phyloP scores from a whole-genome alignment of 2,329 filamentous ascomycete genomes.

The Aspergillus oerlinghausenensis region DNA sequence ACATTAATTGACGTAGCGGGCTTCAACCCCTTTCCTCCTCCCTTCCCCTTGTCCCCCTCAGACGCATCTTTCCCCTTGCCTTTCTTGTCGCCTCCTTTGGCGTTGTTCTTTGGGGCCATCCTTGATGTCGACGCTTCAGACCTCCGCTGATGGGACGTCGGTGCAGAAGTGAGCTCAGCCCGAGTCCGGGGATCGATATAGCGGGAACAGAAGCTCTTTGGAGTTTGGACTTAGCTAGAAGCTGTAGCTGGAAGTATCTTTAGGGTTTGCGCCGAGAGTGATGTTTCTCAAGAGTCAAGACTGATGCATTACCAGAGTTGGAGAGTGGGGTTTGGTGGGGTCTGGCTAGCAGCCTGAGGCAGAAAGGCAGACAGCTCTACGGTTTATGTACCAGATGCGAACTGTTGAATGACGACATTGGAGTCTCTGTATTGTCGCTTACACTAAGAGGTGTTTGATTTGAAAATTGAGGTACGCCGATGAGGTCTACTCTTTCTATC shows the following conservation, averaged over 20 bases:
- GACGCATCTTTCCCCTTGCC: conserved; percentile 38
- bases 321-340: conserved; percentile 1
- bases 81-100: conserved; percentile 35
- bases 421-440: background rate
- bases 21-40: conserved; percentile 43
- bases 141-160: background rate
- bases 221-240: background rate
- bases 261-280: background rate
- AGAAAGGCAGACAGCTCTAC: background rate
- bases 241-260: background rate
- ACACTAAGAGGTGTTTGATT: background rate
- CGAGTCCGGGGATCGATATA: background rate
- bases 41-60: conserved; percentile 24
- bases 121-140: background rate
- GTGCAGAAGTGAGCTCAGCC: background rate
- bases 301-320: background rate
- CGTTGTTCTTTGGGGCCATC: conserved; percentile 43
- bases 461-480: background rate
- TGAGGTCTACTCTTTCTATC: background rate
- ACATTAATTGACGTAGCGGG: conserved; percentile 61
- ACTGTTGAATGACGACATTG: conserved; percentile 8
- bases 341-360: background rate
- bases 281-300: no score
- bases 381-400: background rate
- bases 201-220: background rate